A percentile compares a stretch with the other conserved stretches of the same genome.
These are phyloP conservation scores for Erodium texanum DNA, from an alignment of 441 rosid genomes.

Conservation along the genomic window DNA sequence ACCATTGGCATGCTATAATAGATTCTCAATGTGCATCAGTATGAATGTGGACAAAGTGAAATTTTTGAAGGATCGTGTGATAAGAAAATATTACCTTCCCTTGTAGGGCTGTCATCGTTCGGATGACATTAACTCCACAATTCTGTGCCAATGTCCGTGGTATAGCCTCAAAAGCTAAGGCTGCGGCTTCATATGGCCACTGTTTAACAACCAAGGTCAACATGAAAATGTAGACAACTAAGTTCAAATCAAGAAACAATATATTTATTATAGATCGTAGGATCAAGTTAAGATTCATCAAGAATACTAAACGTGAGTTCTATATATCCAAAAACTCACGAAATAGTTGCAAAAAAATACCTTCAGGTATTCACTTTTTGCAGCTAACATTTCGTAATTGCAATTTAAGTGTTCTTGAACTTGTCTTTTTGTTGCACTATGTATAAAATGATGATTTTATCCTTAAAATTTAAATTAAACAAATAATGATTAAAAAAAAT, in stretches of 20 bases:
- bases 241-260: no score
- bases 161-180: slow-evolving; percentile 24
- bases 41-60: neutral
- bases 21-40: neutral
- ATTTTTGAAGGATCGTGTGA: neutral
- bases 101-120: slow-evolving; percentile 24
- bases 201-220: neutral
- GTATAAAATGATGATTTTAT: no score
- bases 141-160: slow-evolving; percentile 25
- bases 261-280: neutral
- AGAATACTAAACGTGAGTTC: neutral
- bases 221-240: neutral
- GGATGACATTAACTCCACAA: slow-evolving; percentile 23
- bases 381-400: no score
- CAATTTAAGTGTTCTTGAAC: no score
- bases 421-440: no score
- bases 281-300: neutral
- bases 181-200: slow-evolving; percentile 27
- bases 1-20: slow-evolving; percentile 24
- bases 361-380: no score
- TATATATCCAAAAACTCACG: neutral
- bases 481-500: no score
- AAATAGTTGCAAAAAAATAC: no score
- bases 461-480: no score
- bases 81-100: slow-evolving; percentile 15